Percentiles rank a stretch among this genome's conserved stretches.
phyloP scores from a whole-genome alignment of 2,329 filamentous ascomycete genomes.

The Claviceps purpurea region DNA sequence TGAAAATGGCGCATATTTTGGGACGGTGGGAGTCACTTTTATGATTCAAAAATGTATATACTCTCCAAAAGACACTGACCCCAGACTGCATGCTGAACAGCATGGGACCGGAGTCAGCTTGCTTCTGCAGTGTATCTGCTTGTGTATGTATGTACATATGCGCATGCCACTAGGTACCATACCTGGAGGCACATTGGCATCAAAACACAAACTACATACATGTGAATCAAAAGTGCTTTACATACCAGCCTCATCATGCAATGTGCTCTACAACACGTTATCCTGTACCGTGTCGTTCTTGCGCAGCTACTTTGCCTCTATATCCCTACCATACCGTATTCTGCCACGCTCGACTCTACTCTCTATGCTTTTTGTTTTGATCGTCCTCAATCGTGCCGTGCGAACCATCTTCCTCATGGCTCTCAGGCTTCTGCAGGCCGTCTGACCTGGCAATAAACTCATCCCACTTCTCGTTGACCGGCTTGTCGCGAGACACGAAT shows the following conservation, averaged over 20 bases:
- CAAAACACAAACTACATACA: too few relatives aligned
- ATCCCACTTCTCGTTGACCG: conserved; percentile 49
- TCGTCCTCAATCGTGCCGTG: conserved; percentile 21
- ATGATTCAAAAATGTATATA: too few relatives aligned
- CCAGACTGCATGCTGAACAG: too few relatives aligned
- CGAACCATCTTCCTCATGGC: conserved; percentile 39
- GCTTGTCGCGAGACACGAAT: conserved; percentile 59
- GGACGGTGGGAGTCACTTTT: too few relatives aligned
- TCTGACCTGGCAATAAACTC: conserved; percentile 56
- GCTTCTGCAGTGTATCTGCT: not conserved
- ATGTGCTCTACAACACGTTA: not conserved
- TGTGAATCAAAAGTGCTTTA: too few relatives aligned
- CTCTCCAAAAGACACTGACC: too few relatives aligned
- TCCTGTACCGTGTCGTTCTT: not conserved
- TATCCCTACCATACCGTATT: not conserved
- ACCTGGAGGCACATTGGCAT: too few relatives aligned
- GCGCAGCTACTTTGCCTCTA: not conserved
- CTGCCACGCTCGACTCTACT: conserved; percentile 8
- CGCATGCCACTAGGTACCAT: not conserved
- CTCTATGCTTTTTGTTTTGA: conserved; percentile 18
- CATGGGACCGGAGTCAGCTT: not conserved
- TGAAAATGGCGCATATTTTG: too few relatives aligned
- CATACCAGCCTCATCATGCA: not conserved
- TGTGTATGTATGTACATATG: not conserved
- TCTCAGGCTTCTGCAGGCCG: conserved; percentile 44